Evolutionary conservation across 1,284 basidiomycete species (phyloP), one percentile per base, ranked within the genome.

Genomic region (Blastosporella zonata): DNA sequence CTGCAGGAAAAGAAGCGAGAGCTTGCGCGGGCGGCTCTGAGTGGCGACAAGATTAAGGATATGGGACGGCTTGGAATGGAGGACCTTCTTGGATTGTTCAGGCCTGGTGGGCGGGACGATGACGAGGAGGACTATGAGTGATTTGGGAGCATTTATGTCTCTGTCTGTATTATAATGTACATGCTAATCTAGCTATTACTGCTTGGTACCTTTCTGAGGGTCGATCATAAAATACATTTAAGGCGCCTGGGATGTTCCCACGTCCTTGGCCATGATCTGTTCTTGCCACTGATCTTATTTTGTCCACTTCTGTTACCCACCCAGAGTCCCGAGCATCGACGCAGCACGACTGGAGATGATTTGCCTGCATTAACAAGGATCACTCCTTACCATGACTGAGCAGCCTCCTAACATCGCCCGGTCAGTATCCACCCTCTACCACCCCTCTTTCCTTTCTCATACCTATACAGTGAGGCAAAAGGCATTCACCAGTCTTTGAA

Each of bases 1-100:
- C 77, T 97, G 2, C 93, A 97, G 67, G 84, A 90, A 28, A 82
- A 85, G 67, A 98, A 98, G 70, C 81, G 94, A 7, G 84, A 82
- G 43, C 75, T 98, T 1, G 84, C 94, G 0, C 76, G 78, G 23
- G 92, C 93, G 0, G 93, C 93, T 0, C 70, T 98, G 37, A 88
- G 90, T 29, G 96, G 95, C 17, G 87, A 92, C 67, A 91, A 87
- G 68, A 72, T 91, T 62, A 90, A 87, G 77, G 87, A 89, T 61
- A 82, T 85, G 75, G n/a, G n/a, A n/a, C 85, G 84, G 53, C 81
- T 96, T n/a, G 83, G 85, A 7, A 72, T 93, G 68, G 82, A 90
- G 25, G 93, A 96, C 50, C 75, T 96, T 53, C 78, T 95, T 67
- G 84, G 81, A 0, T 70, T 93, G 27, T 92, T 93, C 76, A 72